Evolutionary conservation across 2,329 filamentous ascomycete genomes (phyloP).

Genomic region (Neofusicoccum sp.): DNA sequence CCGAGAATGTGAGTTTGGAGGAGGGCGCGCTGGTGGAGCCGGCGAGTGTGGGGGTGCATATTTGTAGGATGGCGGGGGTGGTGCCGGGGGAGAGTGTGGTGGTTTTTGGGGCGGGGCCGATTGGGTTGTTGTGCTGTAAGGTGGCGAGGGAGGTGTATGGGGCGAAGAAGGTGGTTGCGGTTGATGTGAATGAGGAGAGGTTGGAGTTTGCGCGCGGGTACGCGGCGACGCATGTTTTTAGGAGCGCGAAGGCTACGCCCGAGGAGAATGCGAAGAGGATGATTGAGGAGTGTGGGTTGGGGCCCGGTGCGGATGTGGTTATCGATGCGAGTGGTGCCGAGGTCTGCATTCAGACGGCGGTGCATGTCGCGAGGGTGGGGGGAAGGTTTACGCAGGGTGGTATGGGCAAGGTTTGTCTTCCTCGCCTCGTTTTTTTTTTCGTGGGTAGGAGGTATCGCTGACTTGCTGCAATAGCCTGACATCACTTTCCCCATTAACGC

Average conservation of each 20-base stretch:
- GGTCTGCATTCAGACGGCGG: slow-evolving; percentile 49
- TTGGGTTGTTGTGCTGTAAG: slow-evolving; percentile 83
- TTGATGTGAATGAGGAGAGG: slow-evolving; percentile 80
- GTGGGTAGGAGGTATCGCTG: background rate
- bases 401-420: slow-evolving; percentile 65
- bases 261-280: slow-evolving; percentile 73
- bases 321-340: slow-evolving; percentile 51
- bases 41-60: slow-evolving; percentile 50
- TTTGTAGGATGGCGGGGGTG: slow-evolving; percentile 44
- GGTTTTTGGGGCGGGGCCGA: slow-evolving; percentile 53
- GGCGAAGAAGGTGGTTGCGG: slow-evolving; percentile 78
- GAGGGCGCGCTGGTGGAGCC: slow-evolving; percentile 87
- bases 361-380: slow-evolving; percentile 48
- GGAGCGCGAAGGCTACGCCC: slow-evolving; percentile 58
- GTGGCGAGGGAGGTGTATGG: slow-evolving; percentile 76
- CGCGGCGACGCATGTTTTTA: slow-evolving; percentile 69
- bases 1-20: slow-evolving; percentile 70
- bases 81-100: slow-evolving; percentile 46
- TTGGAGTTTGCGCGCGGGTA: slow-evolving; percentile 75
- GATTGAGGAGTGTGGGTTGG: slow-evolving; percentile 61
- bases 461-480: slow-evolving; percentile 49
- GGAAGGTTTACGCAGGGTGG: slow-evolving; percentile 57
- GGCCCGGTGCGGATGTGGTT: slow-evolving; percentile 47
- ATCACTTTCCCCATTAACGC: slow-evolving; percentile 92
- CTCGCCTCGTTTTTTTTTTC: background rate